These are phyloP conservation scores for Xylariaceae sp. DNA, from an alignment of 2,329 filamentous ascomycete genomes.

Conservation along the genomic window DNA sequence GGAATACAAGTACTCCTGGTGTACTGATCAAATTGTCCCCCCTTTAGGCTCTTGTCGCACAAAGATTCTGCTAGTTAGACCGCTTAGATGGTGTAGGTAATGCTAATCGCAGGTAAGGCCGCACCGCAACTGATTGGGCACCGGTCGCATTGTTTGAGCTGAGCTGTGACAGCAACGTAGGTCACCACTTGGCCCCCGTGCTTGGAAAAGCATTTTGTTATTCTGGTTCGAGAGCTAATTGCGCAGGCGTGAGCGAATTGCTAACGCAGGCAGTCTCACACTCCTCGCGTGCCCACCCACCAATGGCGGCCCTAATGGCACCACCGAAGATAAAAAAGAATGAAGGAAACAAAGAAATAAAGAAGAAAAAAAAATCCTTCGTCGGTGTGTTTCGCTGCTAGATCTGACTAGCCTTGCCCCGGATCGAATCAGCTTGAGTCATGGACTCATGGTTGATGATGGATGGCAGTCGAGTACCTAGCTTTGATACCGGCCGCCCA, in stretches of 20 bases:
- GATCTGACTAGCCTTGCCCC: constrained; percentile 22
- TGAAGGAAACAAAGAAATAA: not conserved
- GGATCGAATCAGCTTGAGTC: constrained; percentile 23
- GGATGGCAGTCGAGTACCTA: constrained; percentile 15
- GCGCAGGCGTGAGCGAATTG: constrained; percentile 8
- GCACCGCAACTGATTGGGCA: constrained; percentile 20
- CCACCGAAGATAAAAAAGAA: constrained; percentile 2
- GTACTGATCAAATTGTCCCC: not conserved
- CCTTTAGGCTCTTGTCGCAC: constrained; percentile 2
- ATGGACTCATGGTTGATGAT: constrained; percentile 10
- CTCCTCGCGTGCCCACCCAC: constrained; percentile 17
- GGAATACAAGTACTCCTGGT: constrained; percentile 12
- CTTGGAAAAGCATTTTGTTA: not conserved
- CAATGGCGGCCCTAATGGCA: constrained; percentile 10
- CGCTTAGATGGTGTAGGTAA: constrained; percentile 7
- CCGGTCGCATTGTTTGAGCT: not conserved
- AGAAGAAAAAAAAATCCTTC: constrained; percentile 10
- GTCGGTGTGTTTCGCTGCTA: constrained; percentile 27
- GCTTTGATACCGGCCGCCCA: constrained; percentile 10
- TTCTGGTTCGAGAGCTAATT: not conserved
- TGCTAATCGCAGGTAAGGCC: constrained; percentile 12
- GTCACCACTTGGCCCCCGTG: not conserved
- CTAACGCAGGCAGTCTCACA: constrained; percentile 15
- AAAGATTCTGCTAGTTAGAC: constrained; percentile 15
- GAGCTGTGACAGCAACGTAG: not conserved